Base-by-base conservation (phyloP, 768 basidiomycete species). In the Fistulinella prunicolor region DNA sequence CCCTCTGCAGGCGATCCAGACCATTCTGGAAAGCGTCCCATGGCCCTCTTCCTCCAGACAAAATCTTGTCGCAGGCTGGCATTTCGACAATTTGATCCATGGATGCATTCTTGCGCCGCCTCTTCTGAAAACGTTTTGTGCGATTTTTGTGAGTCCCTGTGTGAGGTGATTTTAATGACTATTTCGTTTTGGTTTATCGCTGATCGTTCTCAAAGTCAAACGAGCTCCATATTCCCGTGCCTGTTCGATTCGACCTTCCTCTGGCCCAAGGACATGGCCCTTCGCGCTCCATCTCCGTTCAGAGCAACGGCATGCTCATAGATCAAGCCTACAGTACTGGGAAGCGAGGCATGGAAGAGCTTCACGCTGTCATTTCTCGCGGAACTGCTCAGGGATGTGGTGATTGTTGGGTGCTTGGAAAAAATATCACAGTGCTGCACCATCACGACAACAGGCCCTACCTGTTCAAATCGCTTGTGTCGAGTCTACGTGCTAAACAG, bases 381-480 rank as follows among this genome's bases (percentile, higher is more conserved):
- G 10, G 45, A 1, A 10, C 19, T 1, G 39, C 39, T 0, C 21
- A 32, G 0, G 2, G 9, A 0, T 51, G 37, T 9, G 3, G 8
- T 2, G 46, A 48, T 1, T 51, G 46, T 9, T 51, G 46, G 46
- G 26, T 51, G 10, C 23, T 51, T 4, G 43, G 26, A 28, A 28
- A 28, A 28, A 28, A 28, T 10, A 28, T 10, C 26, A 28, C 10
- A 28, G 26, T 5, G 26, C 26, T 10, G 10, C 26, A 28, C 10
- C 5, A 10, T 10, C 26, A 28, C 10, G 26, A 28, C 26, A 10
- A 28, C 10, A 5, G 26, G 10, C 26, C 26, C 26, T 45, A 45
- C 10, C 44, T 19, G 3, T 45, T 45, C 19, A 20, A 26, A n/a
- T 23, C 44, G 2, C 17, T 45, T 9, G 10, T 45, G 5, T 45